These are phyloP conservation scores for Hura crepitans DNA, from an alignment of 441 rosid genomes.

Conservation along the genomic window DNA sequence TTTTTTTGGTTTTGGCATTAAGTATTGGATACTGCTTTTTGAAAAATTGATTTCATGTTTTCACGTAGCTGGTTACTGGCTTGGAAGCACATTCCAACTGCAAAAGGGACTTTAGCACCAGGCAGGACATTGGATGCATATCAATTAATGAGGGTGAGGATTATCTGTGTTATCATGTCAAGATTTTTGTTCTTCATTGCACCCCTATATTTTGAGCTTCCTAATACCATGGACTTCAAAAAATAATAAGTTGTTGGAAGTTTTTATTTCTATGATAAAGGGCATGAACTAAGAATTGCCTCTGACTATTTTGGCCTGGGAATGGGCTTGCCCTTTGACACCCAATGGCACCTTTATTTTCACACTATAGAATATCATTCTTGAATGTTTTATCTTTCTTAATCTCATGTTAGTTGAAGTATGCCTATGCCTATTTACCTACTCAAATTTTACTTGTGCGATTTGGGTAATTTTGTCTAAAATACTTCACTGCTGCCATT, in stretches of 20 bases:
- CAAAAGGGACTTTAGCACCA: constrained; percentile 43
- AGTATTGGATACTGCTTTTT: constrained; percentile 14
- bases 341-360: not conserved
- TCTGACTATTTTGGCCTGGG: not conserved
- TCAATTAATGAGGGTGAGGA: constrained; percentile 49
- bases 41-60: constrained; percentile 36
- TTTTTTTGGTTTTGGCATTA: constrained; percentile 16
- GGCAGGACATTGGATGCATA: constrained; percentile 30
- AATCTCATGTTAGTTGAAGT: not conserved
- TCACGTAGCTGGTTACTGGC: constrained; percentile 56
- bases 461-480: not conserved
- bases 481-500: not conserved
- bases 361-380: not conserved
- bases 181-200: constrained; percentile 12
- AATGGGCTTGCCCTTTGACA: not conserved
- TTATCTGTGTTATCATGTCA: not conserved
- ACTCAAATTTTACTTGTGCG: not conserved
- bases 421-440: no score
- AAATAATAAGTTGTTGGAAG: not conserved
- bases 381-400: not conserved
- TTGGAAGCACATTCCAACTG: constrained; percentile 57
- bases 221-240: not conserved
- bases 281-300: not conserved
- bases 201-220: not conserved
- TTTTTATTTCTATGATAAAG: not conserved